Base-by-base conservation (phyloP, 352 stramenopile genomes). In the Phytophthora litchii region DNA sequence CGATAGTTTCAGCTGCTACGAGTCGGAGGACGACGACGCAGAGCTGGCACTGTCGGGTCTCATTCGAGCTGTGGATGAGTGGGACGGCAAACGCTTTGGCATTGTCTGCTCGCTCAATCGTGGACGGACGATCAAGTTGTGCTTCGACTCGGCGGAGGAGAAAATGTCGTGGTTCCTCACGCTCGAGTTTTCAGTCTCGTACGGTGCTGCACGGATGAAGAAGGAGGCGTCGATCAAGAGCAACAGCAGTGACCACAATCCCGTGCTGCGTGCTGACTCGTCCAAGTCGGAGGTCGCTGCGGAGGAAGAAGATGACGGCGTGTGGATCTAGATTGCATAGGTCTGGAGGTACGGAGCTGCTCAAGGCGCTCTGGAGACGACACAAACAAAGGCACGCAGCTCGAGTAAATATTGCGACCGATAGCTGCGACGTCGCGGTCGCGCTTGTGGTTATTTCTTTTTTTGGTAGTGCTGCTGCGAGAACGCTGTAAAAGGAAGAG, bases 161-260 rank as follows among this genome's bases (percentile, higher is more conserved):
- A 90, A 90, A 51, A 92, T 89, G 74, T 86, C 78, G 38, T 92
- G 83, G 83, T 88, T 92, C 52, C 64, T 92, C 20, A 91, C 80
- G 48, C 72, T 91, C 23, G 81, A 91, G 60, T 88, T 91, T 46
- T 81, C 81, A 0, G 78, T 91, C 5, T 86, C 81, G 29, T 91
- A 88, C 49, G 78, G 76, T 16, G 65, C 64, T 1, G 75, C 79
- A 55, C 74, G 81, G 19, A 88, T 90, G 78, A 90, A 88, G 72
- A 85, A 84, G 51, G 78, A 88, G 46, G 63, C 73, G n/a, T 84
- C 71, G 3, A 57, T 80, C 40, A 85, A 80, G 60, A 70, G 44
- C 49, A 76, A 53, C 37, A 56, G 32, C 47, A 69, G 55, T 40
- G 67, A 75, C 34, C 57, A 63, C n/a, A 84, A 74, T 47, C 70